Base-by-base conservation (phyloP, 2,329 filamentous ascomycete genomes). In the Endoconidiophora laricicola region DNA sequence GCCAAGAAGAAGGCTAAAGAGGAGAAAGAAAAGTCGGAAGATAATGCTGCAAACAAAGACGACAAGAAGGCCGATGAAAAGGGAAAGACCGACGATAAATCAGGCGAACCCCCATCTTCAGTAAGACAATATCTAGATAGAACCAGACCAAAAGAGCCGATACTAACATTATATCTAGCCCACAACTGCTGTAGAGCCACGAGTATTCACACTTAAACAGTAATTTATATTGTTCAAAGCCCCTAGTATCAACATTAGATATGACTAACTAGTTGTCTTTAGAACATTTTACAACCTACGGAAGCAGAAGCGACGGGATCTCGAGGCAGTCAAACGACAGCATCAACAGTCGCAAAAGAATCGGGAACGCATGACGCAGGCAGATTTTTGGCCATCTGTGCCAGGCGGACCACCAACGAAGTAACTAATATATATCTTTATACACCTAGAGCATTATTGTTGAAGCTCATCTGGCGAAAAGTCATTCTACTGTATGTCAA, bases 231-330 rank as follows among this genome's bases (percentile, higher is more conserved):
- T 20, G 43, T 14, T 37, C 10, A 7, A 40, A 40, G 7, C n/a
- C 12, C 7, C 14, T 40, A 14, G n/a, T 22, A 40, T 16, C 9
- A 7, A 33, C 29, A 14, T 22, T 14, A 18, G 16, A 12, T 37
- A 36, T n/a, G 16, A 9, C 22, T 43, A 40, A 43, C 29, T 9
- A 22, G 33, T 16, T 16, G 43, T 51, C 18, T 43, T 46, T 59
- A 91, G 86, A 58, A 74, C 78, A 23, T 94, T 98, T 64, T 93
- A 86, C 61, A 82, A 90, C 57, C 85, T 87, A 67, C 79, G 91
- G 14, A 62, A 94, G 46, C 79, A 86, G 61, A 83, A 82, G 60
- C 81, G 87, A 60, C 59, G 65, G 12, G 64, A 68, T 39, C 59
- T 58, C 1, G 66, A 66, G 41, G 58, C 60, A 3, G 82, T 86